phyloP scores from a whole-genome alignment of 305 asterid species.

The Fraxinus floribunda region DNA sequence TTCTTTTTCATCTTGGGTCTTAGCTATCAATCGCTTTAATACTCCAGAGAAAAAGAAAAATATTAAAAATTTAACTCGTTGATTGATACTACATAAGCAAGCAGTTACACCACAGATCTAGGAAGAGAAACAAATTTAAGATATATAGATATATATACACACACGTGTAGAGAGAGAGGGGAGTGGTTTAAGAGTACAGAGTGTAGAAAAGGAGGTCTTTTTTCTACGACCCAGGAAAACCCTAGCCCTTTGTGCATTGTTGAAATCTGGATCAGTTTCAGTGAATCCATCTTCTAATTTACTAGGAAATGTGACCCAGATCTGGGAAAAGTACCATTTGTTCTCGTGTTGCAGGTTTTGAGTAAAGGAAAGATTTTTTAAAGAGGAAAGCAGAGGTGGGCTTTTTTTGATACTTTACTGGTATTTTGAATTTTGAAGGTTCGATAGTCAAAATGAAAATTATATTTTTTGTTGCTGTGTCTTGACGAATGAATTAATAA shows the following conservation, averaged over 20 bases:
- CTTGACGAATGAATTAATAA: background rate
- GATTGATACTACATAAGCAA: background rate
- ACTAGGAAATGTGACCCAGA: constrained; percentile 38
- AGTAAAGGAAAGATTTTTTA: background rate
- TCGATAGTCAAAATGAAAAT: constrained; percentile 2
- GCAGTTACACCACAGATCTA: background rate
- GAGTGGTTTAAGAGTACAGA: constrained; percentile 22
- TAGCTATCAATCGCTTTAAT: background rate
- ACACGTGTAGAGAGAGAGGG: constrained; percentile 2
- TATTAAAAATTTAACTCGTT: background rate
- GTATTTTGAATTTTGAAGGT: constrained; percentile 22
- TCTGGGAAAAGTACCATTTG: constrained; percentile 33
- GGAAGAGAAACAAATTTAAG: background rate
- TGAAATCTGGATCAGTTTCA: constrained; percentile 25
- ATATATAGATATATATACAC: background rate
- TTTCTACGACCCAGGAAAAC: constrained; percentile 31
- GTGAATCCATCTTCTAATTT: constrained; percentile 24
- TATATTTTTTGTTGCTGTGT: background rate
- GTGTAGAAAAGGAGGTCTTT: constrained; percentile 29
- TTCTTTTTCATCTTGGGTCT: background rate
- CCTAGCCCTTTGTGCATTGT: constrained; percentile 49
- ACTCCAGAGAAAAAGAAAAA: background rate
- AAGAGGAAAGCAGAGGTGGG: constrained; percentile 17
- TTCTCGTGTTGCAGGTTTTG: constrained; percentile 32
- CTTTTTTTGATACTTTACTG: background rate